Base-by-base conservation (phyloP, 83 land plant genomes). In the Isoetes engelmannii region DNA sequence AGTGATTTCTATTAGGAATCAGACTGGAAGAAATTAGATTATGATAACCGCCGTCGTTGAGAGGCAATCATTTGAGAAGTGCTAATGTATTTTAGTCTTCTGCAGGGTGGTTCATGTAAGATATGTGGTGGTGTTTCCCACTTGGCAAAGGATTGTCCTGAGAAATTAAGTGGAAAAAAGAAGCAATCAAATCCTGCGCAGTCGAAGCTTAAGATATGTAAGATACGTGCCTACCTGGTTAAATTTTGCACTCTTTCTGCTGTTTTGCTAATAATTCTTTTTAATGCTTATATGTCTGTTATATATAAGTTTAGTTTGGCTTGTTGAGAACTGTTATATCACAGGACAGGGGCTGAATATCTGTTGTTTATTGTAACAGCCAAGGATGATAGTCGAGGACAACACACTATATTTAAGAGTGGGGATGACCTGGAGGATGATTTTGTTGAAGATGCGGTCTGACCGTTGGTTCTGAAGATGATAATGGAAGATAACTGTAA, bases 371-470 rank as follows among this genome's bases (percentile, higher is more conserved):
- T 72, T 4, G 6, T 44, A 50, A 18, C 58, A 61, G 68, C 83
- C 28, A 61, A 61, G 44, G 73, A 69, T 51, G 61, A 70, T 18
- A 48, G 45, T 63, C 73, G 74, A 70, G 84, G 80, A 28, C 56
- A 75, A 60, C 73, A 79, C 17, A 84, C 75, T 4, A 81, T 84
- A 46, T 79, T 87, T 53, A 21, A 61, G 8, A 88, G 96, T 63
- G 98, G 98, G 15, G 98, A 94, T 83, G 98, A 94, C 79, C 82
- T 94, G 61, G 90, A 88, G 21, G 98, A 90, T 74, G 98, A 94
- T 68, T 94, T 90, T 59, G 71, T 17, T 49, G 77, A 73, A 55
- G 60, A 68, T 6, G 77, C 45, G 13, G 58, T 28, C 37, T 28
- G 37, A 28, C 37, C 37, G 0, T 28, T 28, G 37, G 1, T 28